Conservation (phyloP, 2,329 filamentous ascomycete genomes). For the Sarocladium oryzae region DNA sequence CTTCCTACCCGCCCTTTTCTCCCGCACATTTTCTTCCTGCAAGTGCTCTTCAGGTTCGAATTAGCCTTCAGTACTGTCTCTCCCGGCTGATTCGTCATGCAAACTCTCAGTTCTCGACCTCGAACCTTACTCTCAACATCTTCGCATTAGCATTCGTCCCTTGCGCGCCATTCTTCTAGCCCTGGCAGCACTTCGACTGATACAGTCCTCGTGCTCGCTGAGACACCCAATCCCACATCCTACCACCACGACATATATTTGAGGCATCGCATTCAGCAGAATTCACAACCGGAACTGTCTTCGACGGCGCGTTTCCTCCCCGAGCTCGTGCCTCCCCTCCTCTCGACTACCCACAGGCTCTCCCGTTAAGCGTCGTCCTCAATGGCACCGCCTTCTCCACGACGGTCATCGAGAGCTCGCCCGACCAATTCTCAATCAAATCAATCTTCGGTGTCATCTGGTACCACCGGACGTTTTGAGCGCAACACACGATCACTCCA, state of each 20-base stretch:
- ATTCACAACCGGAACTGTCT: neutral
- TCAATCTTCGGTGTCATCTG: constrained; percentile 74
- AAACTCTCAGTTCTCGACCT: neutral
- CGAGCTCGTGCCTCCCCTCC: neutral
- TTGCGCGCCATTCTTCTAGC: neutral
- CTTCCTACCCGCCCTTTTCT: neutral
- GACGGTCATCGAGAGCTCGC: constrained; percentile 88
- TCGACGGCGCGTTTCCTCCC: neutral
- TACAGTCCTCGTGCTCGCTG: neutral
- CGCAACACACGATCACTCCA: constrained; percentile 65
- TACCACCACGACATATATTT: neutral
- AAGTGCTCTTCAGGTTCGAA: neutral
- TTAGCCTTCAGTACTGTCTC: neutral
- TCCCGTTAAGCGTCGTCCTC: constrained; percentile 20
- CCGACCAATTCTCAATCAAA: constrained; percentile 69
- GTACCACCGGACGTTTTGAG: constrained; percentile 69
- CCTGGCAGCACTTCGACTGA: neutral
- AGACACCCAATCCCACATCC: neutral
- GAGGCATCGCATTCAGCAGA: neutral
- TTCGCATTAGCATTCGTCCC: constrained; percentile 3
- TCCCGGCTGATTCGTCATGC: constrained; percentile 5
- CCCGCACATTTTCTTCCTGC: neutral
- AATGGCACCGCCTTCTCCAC: constrained; percentile 62
- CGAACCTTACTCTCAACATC: constrained; percentile 2
- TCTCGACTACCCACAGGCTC: neutral